Evolutionary conservation across 1,139 yeast species (phyloP).

Genomic region (Yamadazyma dendronema): DNA sequence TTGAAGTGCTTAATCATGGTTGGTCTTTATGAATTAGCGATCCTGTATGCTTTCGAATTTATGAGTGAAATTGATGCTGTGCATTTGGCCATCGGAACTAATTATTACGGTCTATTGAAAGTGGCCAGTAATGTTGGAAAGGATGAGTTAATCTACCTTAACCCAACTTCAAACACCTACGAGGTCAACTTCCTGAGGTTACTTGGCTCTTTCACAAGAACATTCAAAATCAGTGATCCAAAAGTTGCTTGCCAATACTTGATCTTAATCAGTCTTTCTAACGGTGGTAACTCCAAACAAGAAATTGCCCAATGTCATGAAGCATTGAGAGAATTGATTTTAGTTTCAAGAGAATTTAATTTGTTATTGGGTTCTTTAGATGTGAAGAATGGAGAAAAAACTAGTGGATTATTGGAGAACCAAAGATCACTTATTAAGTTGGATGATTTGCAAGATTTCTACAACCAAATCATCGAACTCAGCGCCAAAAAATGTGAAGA

Average conservation of each 20-base stretch:
- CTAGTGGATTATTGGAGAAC: slow-evolving; percentile 82
- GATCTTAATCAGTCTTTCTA: slow-evolving; percentile 61
- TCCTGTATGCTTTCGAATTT: slow-evolving; percentile 61
- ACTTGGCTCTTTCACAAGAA: slow-evolving; percentile 70
- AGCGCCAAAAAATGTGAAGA: slow-evolving; percentile 89
- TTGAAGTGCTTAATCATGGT: slow-evolving; percentile 71
- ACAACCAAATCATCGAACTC: slow-evolving; percentile 67
- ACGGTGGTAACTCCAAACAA: slow-evolving; percentile 35
- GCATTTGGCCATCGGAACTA: slow-evolving; percentile 81
- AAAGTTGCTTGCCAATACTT: slow-evolving; percentile 88
- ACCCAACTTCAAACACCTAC: slow-evolving; percentile 33
- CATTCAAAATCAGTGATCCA: slow-evolving; percentile 84
- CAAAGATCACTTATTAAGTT: slow-evolving; percentile 69
- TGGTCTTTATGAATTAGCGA: slow-evolving; percentile 83
- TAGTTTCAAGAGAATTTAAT: slow-evolving; percentile 83
- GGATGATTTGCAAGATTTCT: slow-evolving; percentile 47
- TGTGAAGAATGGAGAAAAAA: slow-evolving; percentile 65
- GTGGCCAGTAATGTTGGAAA: slow-evolving; percentile 35
- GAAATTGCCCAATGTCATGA: slow-evolving; percentile 68
- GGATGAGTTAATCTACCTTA: slow-evolving; percentile 30
- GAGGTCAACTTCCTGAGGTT: slow-evolving; percentile 58
- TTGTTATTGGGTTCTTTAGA: slow-evolving; percentile 78
- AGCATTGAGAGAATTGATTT: slow-evolving; percentile 77
- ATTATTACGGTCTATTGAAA: slow-evolving; percentile 70
- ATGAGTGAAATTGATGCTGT: slow-evolving; percentile 83